Conservation (phyloP, 2,329 filamentous ascomycete species). For the Neocucurbitaria cava region DNA sequence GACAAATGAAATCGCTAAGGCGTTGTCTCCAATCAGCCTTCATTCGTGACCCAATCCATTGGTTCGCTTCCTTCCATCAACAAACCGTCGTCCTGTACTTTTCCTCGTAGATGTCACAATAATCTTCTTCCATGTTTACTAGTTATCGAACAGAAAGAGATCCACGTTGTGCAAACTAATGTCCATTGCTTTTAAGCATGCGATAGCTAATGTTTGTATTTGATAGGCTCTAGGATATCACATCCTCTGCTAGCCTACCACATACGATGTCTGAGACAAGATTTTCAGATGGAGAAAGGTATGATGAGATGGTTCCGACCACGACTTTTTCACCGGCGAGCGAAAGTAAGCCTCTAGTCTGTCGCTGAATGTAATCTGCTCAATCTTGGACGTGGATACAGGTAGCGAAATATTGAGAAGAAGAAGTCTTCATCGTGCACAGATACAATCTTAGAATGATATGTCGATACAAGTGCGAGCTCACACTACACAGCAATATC, state of each 20-base stretch:
- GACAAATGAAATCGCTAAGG: no score
- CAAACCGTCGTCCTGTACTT: neutral
- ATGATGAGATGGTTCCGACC: neutral
- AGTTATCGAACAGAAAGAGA: no score
- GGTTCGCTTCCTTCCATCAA: no score
- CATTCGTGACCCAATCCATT: no score
- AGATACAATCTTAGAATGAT: neutral
- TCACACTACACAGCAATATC: no score
- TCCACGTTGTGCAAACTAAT: no score
- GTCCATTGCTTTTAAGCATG: neutral
- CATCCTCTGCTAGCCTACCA: no score
- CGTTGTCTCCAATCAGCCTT: neutral
- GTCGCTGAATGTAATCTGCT: conserved; percentile 6
- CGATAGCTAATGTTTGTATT: neutral
- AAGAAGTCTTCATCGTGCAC: neutral
- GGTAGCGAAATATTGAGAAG: neutral
- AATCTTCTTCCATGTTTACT: neutral
- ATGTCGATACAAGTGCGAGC: no score
- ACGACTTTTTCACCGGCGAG: neutral
- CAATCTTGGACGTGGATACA: conserved; percentile 2
- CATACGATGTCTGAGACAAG: no score
- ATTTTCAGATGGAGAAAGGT: no score
- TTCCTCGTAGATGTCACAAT: neutral
- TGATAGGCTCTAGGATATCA: no score
- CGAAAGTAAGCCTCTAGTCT: neutral